Evolutionary conservation across 2,329 filamentous ascomycete species (phyloP), one percentile per base, ranked within the genome.

Genomic region (Alternaria sp.): DNA sequence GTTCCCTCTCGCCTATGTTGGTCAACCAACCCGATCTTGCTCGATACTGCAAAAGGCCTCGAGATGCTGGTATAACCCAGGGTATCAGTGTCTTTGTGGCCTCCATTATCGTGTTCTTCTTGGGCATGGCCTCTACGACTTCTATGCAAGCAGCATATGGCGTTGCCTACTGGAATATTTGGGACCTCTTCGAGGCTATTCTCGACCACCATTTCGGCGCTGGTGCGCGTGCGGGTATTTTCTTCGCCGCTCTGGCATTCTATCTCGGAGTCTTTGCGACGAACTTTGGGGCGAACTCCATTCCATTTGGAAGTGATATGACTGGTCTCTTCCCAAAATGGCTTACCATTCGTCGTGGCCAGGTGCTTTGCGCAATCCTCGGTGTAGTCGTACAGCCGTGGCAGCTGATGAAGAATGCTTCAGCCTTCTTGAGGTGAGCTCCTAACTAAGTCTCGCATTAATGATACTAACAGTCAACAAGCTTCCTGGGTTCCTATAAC

Each of bases 121-220:
- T 36, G 32, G 14, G 32, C 32, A 36, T 36, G 32, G 32, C 32
- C 5, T 80, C 79, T 0, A 82, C 80, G 0, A 68, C 62, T 11
- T 77, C 78, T 2, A 79, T 80, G 18, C 71, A 76, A 2, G 63
- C 69, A 2, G 73, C 68, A 4, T 75, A 76, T 36, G 80, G 80
- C 4, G 73, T 75, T 6, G 75, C 76, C 4, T 80, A 81, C 64
- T 83, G 81, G 81, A 82, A 83, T 54, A 68, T 80, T 2, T 82
- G 81, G 80, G 81, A 82, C 63, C 74, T 83, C n/a, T 79, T 79
- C 54, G 69, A 79, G 77, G 41, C 74, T 76, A 79, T 83, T 8
- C 73, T 83, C 6, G 76, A 78, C 18, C 72, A 75, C 27, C 79
- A 78, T 64, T 82, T 78, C 72, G 70, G 69, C 2, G 72, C 81